A percentile compares a stretch with the other conserved stretches of the same genome.
phyloP scores from a whole-genome alignment of 2,329 filamentous ascomycete species.

The Didymella exigua region DNA sequence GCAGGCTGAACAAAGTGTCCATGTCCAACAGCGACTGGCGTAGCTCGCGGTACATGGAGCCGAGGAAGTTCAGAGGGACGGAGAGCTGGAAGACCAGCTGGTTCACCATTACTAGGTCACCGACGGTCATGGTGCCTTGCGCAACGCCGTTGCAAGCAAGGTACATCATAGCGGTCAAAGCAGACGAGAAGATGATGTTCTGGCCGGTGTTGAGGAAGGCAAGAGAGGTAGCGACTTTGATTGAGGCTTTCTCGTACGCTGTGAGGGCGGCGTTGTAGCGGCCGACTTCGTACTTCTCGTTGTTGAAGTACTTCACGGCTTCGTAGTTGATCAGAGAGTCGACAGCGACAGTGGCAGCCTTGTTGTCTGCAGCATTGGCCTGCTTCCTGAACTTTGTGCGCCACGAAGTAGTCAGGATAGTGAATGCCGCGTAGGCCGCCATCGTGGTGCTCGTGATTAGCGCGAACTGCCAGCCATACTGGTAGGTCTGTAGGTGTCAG shows the following conservation, averaged over 20 bases:
- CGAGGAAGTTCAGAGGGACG: conserved; percentile 94
- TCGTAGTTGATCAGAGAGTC: conserved; percentile 99
- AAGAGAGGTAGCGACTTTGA: conserved; percentile 94
- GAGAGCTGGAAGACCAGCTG: conserved; percentile 98
- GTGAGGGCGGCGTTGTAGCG: conserved; percentile 87
- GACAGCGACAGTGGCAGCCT: conserved; percentile 90
- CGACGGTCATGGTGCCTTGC: conserved; percentile 79
- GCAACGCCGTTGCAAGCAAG: conserved; percentile 90
- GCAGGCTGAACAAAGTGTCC: conserved; percentile 96
- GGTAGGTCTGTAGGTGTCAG: conserved; percentile 69
- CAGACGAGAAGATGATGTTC: conserved; percentile 94
- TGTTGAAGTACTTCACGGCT: conserved; percentile 99
- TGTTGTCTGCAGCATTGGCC: conserved; percentile 95
- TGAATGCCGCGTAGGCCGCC: conserved; percentile 94
- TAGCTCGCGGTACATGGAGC: conserved; percentile 96
- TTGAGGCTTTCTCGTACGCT: conserved; percentile 89
- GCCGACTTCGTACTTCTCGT: conserved; percentile 90
- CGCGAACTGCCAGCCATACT: conserved; percentile 91
- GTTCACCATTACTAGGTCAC: conserved; percentile 98
- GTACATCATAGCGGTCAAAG: conserved; percentile 97
- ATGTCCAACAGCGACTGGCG: conserved; percentile 95
- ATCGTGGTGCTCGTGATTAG: conserved; percentile 89
- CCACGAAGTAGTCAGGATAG: conserved; percentile 95
- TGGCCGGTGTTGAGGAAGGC: conserved; percentile 93
- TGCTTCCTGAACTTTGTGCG: conserved; percentile 94